Base-by-base conservation (phyloP, 805 yeast species). In the Pichia gijzeniarum region DNA sequence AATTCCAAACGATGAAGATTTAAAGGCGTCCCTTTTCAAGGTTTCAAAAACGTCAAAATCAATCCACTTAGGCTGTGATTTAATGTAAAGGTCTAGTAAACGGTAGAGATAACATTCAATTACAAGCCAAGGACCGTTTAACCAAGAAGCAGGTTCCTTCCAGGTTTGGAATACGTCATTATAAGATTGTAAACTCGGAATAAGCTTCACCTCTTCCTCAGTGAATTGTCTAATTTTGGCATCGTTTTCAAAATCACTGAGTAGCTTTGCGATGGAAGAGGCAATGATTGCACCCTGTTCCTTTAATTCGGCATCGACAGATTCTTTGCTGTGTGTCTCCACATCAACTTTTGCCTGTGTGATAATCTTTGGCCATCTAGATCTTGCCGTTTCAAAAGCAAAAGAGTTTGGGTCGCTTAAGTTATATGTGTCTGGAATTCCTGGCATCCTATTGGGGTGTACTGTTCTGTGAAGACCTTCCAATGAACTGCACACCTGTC, bases 281-380 rank as follows among this genome's bases (percentile, higher is more conserved):
- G 67, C 60, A 34, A 85, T 74, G 17, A 40, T 42, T 2, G 55
- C 59, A 25, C 84, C 86, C 53, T 84, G 84, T 19, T 56, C 53
- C 17, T 61, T 59, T 18, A 61, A 60, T 3, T 55, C 51, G 7
- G 34, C 34, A 35, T 49, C 32, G 4, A 41, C 17, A 22, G 19
- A 5, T 35, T 33, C 18, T 8, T 36, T 56, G 4, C 27, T 34
- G 27, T 55, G 35, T 20, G 9, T 31, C 6, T 4, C 2, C 35
- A 82, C 66, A 59, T 90, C 97, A 22, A 72, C 75, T 38, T 86
- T 69, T 17, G 82, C 79, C 18, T 82, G 85, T 25, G 75, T 71
- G 39, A 90, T 59, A 53, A 93, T 87, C 45, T 78, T 79, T 25
- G 95, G 91, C 97, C 98, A 93, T 63, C 99, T 80, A 32, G 71